Evolutionary conservation across 495 filamentous ascomycete genomes (phyloP), one percentile per base, ranked within the genome.

Genomic region (Articulospora tetracladia): DNA sequence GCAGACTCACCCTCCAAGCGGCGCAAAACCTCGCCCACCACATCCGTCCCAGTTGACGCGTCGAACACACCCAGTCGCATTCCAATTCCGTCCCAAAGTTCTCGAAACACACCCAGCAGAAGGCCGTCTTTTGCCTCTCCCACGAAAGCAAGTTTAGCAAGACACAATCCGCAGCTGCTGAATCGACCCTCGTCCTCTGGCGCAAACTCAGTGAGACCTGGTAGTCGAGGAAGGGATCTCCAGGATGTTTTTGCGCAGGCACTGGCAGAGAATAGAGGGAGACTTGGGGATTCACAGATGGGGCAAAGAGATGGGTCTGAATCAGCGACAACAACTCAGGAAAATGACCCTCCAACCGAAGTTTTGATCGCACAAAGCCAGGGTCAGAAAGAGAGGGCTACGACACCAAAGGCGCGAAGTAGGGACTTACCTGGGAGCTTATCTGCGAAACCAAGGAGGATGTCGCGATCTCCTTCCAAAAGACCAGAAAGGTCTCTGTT

Each of bases 41-140:
- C 73, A n/a, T 72, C 71, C 0, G 56, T 72, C 48, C 58, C 70
- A 23, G 55, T 73, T 60, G 70, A 66, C 61, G 64, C 59, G 58
- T 55, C 67, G 2, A 49, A 46, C 36, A 64, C 61, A 2, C 64
- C 64, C 50, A 63, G 65, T 55, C 49, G 69, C 61, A 41, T 67
- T 73, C 44, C 63, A 19, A 51, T 62, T 28, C 51, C 22, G 10
- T 57, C 55, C 28, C 41, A 63, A 58, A 58, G 23, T 17, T 44
- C 58, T 24, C 53, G 59, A 39, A 54, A 58, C 22, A 25, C 41
- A 8, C 55, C 61, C n/a, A 15, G 62, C 19, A 79, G 79, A 3
- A 79, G 79, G 2, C 79, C 80, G 0, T 88, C 86, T 0, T 89
- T 84, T 66, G 81, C 82, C 46, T 87, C 86, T 3, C 87, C 86